phyloP scores from a whole-genome alignment of 2,329 filamentous ascomycete genomes.

The Botrytis elliptica region DNA sequence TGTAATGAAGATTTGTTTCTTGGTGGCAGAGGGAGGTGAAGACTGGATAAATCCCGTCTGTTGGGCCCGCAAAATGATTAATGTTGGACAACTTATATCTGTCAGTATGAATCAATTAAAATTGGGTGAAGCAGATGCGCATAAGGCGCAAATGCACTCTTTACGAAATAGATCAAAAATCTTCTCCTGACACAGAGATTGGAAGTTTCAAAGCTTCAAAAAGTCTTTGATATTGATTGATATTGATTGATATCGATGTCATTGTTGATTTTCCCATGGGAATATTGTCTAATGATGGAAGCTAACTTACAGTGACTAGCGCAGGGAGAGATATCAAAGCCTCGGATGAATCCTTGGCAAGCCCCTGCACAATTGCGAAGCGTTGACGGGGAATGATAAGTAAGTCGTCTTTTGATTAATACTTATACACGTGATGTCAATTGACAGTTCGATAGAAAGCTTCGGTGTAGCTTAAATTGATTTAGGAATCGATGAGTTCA shows the following conservation, averaged over 20 bases:
- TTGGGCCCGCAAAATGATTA: slow-evolving; percentile 19
- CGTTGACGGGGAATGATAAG: slow-evolving; percentile 2
- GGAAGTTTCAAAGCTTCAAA: slow-evolving; percentile 1
- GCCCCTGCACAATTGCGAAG: slow-evolving; percentile 16
- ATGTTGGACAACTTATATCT: slow-evolving; percentile 14
- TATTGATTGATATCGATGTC: slow-evolving; percentile 8
- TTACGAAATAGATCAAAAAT: not conserved
- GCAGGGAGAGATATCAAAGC: slow-evolving; percentile 23
- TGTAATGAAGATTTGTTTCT: slow-evolving; percentile 5
- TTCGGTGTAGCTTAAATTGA: not conserved
- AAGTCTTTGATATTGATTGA: slow-evolving; percentile 8
- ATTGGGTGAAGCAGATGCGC: slow-evolving; percentile 10
- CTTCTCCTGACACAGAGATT: not conserved
- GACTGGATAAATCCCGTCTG: slow-evolving; percentile 1
- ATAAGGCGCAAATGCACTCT: slow-evolving; percentile 11
- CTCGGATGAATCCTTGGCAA: slow-evolving; percentile 27
- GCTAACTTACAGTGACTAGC: slow-evolving; percentile 33
- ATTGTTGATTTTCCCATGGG: not conserved
- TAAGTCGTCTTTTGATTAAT: not conserved
- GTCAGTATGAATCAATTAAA: slow-evolving; percentile 15
- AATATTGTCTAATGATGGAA: slow-evolving; percentile 21
- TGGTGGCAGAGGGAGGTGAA: slow-evolving; percentile 4
- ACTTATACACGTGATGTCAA: slow-evolving; percentile 11
- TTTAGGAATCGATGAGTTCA: not conserved
- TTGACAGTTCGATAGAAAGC: not conserved